Percentiles rank a stretch among this genome's conserved stretches.
phyloP scores from a whole-genome alignment of 495 filamentous ascomycete species.

The Neurospora sp. region DNA sequence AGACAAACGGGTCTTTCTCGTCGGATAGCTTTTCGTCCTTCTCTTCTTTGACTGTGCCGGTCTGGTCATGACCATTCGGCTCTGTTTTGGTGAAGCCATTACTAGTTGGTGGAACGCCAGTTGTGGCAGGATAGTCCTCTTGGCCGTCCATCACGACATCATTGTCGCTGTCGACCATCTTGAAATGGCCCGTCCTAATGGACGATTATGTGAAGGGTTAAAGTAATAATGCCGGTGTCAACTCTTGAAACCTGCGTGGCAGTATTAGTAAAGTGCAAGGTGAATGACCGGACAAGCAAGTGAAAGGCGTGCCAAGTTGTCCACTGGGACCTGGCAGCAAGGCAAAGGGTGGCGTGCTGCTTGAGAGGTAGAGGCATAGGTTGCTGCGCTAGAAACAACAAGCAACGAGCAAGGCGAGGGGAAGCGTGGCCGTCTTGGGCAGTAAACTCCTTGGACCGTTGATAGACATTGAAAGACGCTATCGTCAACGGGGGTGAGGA shows the following conservation, averaged over 20 bases:
- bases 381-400: neutral
- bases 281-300: neutral
- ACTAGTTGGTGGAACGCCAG: constrained; percentile 19
- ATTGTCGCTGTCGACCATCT: constrained; percentile 23
- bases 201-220: neutral
- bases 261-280: neutral
- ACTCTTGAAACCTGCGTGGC: neutral
- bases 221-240: neutral
- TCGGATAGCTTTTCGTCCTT: constrained; percentile 17
- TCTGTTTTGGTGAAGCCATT: constrained; percentile 26
- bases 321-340: neutral
- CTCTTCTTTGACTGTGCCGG: constrained; percentile 7
- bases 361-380: neutral
- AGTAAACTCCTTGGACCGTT: neutral
- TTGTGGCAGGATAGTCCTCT: constrained; percentile 24
- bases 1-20: constrained; percentile 6
- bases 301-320: neutral
- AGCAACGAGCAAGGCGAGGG: neutral
- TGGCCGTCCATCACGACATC: constrained; percentile 30
- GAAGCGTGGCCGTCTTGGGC: neutral
- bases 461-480: neutral
- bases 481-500: neutral
- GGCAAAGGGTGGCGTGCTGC: neutral
- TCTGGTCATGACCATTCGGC: constrained; percentile 16
- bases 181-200: neutral